Percentiles rank a stretch among this genome's conserved stretches.
phyloP scores from a whole-genome alignment of 2,329 filamentous ascomycete species.

The Peltaster fructicola region DNA sequence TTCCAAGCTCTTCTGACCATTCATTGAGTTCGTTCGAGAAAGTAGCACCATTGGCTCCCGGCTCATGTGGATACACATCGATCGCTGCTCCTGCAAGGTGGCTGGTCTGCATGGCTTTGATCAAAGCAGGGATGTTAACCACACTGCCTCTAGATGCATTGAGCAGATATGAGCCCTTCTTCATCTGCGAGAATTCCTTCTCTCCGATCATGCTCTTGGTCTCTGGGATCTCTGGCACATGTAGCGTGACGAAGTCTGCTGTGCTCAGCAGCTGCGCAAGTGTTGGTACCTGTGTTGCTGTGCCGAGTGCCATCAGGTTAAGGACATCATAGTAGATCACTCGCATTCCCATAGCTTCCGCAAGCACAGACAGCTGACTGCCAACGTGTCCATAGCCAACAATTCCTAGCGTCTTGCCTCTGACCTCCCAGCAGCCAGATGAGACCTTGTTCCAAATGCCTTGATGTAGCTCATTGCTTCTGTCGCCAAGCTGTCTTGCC shows the following conservation, averaged over 20 bases:
- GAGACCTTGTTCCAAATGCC: slow-evolving; percentile 98
- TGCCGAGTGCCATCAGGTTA: slow-evolving; percentile 87
- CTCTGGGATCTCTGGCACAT: slow-evolving; percentile 85
- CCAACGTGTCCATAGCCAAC: slow-evolving; percentile 97
- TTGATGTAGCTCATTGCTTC: slow-evolving; percentile 82
- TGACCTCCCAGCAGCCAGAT: slow-evolving; percentile 90
- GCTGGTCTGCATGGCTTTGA: slow-evolving; percentile 69
- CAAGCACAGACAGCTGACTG: slow-evolving; percentile 83
- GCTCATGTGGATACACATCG: slow-evolving; percentile 90
- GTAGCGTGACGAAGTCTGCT: slow-evolving; percentile 84
- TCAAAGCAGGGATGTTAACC: slow-evolving; percentile 81
- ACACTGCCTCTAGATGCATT: slow-evolving; percentile 90
- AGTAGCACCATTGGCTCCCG: slow-evolving; percentile 84
- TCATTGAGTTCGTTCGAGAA: slow-evolving; percentile 70
- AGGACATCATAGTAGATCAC: slow-evolving; percentile 96
- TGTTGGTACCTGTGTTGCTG: slow-evolving; percentile 62
- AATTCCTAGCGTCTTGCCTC: slow-evolving; percentile 92
- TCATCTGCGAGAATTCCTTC: slow-evolving; percentile 71
- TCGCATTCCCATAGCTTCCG: slow-evolving; percentile 93
- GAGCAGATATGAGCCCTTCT: slow-evolving; percentile 80
- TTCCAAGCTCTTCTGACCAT: slow-evolving; percentile 73
- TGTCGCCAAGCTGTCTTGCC: slow-evolving; percentile 81
- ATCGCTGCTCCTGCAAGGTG: slow-evolving; percentile 89
- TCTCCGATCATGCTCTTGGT: slow-evolving; percentile 84
- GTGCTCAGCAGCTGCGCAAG: slow-evolving; percentile 58